Percentiles rank a stretch among this genome's conserved stretches.
Evolutionary conservation across 306 rosid species (phyloP).

Genomic region (Trifolium pratense): DNA sequence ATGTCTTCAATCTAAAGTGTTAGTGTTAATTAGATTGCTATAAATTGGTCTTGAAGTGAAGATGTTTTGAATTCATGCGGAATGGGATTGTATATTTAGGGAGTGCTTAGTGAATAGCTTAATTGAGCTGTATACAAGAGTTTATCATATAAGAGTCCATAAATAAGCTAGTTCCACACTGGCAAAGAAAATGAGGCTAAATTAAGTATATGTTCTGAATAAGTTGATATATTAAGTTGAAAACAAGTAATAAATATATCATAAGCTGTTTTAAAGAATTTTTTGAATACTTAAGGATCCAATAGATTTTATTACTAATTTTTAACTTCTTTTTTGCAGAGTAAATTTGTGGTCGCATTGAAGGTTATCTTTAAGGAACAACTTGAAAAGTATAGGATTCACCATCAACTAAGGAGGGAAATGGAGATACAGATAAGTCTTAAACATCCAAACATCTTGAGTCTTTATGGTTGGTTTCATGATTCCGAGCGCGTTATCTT

Average conservation of each 20-base stretch:
- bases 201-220: neutral
- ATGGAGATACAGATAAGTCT: constrained; percentile 80
- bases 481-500: constrained; percentile 72
- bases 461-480: constrained; percentile 85
- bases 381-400: constrained; percentile 70
- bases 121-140: neutral
- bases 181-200: neutral
- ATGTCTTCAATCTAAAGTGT: neutral
- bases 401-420: constrained; percentile 76
- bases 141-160: neutral
- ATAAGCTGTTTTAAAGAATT: neutral
- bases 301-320: neutral
- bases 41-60: neutral
- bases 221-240: neutral
- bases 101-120: neutral
- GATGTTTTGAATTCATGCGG: neutral
- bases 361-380: constrained; percentile 79
- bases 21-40: neutral
- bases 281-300: neutral
- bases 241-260: neutral
- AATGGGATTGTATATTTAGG: neutral
- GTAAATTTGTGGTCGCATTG: constrained; percentile 71
- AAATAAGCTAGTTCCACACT: too few relatives aligned
- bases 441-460: constrained; percentile 66
- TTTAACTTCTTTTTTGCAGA: constrained; percentile 44